Base-by-base conservation (phyloP, 2,329 filamentous ascomycete genomes). In the Ophiostoma montium region DNA sequence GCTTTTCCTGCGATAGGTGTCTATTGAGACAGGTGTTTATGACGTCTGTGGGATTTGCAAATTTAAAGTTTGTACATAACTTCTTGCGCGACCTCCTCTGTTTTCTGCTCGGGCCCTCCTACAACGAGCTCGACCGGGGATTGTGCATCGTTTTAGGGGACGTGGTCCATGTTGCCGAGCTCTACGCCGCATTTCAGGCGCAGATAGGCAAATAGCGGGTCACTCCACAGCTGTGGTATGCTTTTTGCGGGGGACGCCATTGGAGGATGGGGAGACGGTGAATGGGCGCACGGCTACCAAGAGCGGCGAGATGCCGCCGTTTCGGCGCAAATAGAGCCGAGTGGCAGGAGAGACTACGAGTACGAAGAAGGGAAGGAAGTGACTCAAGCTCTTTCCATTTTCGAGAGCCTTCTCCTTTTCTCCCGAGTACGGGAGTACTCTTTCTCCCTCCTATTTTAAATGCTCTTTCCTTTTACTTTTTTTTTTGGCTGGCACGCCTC, bases 201-300 rank as follows among this genome's bases (percentile, higher is more conserved):
- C 27, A 15, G 33, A 27, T 16, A 35, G 35, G 33, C 48, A 41
- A 13, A 32, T 42, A 35, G 30, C 31, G 44, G 41, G 35, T 27
- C 42, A n/a, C 41, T 33, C 43, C 13, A 13, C 13, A 41, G 35
- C 7, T 23, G 18, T 32, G 21, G 33, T 31, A 19, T 41, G 35
- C 42, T 18, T 27, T n/a, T 50, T 50, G 48, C 48, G 48, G 48
- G 48, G 43, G 31, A 31, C 42, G 36, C 36, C 12, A 50, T 50
- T 50, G 48, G 48, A 42, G 42, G 42, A 38, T 30, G 21, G 9
- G 35, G 16, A 16, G 35, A 36, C 15, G n/a, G 9, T 18, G 15
- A 10, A 19, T 41, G 13, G 23, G 21, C 11, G 13, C 8, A 23
- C 19, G 15, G 38, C 27, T 19, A 19, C 19, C 21, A 27, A 41